phyloP scores from a whole-genome alignment of 164 flowering plant species.

The Vitis amurensis region DNA sequence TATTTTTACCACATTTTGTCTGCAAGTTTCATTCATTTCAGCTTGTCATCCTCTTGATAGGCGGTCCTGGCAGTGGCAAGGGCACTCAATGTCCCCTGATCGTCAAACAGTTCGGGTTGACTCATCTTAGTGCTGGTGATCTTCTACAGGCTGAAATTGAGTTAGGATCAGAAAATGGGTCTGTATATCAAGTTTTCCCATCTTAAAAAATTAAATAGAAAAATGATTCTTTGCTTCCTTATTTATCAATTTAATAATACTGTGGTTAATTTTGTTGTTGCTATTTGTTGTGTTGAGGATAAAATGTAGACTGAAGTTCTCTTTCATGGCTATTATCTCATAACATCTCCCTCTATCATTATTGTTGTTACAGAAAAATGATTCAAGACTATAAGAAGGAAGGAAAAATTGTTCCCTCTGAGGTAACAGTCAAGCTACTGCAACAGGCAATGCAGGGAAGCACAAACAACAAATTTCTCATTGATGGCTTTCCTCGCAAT shows the following conservation, averaged over 20 bases:
- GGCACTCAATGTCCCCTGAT: slow-evolving; percentile 47
- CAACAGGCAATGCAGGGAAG: slow-evolving; percentile 39
- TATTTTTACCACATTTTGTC: not conserved
- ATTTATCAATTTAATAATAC: too few species aligned
- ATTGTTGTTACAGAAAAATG: slow-evolving; percentile 30
- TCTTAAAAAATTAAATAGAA: not conserved
- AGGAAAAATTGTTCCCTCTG: slow-evolving; percentile 56
- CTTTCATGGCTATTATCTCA: too few species aligned
- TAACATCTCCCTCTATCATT: not conserved
- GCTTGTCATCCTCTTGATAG: slow-evolving; percentile 18
- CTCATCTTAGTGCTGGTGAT: slow-evolving; percentile 48
- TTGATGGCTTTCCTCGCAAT: slow-evolving; percentile 62
- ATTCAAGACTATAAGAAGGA: slow-evolving; percentile 42
- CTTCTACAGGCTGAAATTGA: slow-evolving; percentile 45
- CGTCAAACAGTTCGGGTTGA: slow-evolving; percentile 34
- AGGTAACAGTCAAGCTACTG: slow-evolving; percentile 40
- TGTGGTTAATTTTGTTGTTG: not conserved
- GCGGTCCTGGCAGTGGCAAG: slow-evolving; percentile 56
- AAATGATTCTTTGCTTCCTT: not conserved
- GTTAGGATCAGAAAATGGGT: slow-evolving; percentile 48
- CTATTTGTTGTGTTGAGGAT: not conserved
- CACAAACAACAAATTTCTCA: slow-evolving; percentile 42
- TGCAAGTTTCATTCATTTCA: not conserved
- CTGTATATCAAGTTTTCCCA: not conserved
- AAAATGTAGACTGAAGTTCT: not conserved